Percentiles rank a stretch among this genome's conserved stretches.
phyloP scores from a whole-genome alignment of 805 yeast species.

The Candida schatavii region DNA sequence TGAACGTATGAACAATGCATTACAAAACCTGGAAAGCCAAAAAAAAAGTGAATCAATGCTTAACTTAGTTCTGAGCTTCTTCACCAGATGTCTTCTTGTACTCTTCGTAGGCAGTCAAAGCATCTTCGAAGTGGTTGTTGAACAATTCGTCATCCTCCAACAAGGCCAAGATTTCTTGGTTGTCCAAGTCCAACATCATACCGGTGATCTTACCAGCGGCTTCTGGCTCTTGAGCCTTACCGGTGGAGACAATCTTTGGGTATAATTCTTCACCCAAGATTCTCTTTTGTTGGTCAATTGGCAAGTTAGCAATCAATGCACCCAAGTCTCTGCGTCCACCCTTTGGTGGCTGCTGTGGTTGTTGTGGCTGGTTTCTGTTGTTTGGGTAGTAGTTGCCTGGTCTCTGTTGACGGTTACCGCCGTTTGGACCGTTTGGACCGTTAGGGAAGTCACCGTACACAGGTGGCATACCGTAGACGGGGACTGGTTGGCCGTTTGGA shows the following conservation, averaged over 20 bases:
- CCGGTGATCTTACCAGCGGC: slow-evolving; percentile 99
- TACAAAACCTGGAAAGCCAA: neutral
- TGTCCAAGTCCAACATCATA: slow-evolving; percentile 95
- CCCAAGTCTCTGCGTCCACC: slow-evolving; percentile 49
- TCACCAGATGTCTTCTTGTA: slow-evolving; percentile 60
- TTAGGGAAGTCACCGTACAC: slow-evolving; percentile 57
- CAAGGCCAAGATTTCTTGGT: slow-evolving; percentile 82
- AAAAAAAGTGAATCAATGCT: neutral
- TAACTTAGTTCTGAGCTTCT: slow-evolving; percentile 19
- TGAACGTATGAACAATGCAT: no score
- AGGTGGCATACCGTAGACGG: slow-evolving; percentile 84
- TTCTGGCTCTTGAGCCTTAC: slow-evolving; percentile 85
- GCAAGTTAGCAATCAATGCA: slow-evolving; percentile 59
- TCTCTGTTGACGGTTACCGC: slow-evolving; percentile 53
- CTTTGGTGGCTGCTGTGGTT: slow-evolving; percentile 25
- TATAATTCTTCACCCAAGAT: slow-evolving; percentile 96
- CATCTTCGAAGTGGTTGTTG: slow-evolving; percentile 90
- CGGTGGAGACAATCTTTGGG: slow-evolving; percentile 84
- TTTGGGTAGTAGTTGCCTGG: slow-evolving; percentile 51
- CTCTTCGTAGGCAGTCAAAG: slow-evolving; percentile 89
- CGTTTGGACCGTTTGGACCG: slow-evolving; percentile 27
- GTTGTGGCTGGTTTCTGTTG: slow-evolving; percentile 43
- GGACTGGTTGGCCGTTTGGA: slow-evolving; percentile 82
- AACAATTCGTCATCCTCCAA: slow-evolving; percentile 88
- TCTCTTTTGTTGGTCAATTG: slow-evolving; percentile 94